Percentiles rank a stretch among this genome's conserved stretches.
Conservation (phyloP, 208 protist species). For the Trypanosomatidae sp. region DNA sequence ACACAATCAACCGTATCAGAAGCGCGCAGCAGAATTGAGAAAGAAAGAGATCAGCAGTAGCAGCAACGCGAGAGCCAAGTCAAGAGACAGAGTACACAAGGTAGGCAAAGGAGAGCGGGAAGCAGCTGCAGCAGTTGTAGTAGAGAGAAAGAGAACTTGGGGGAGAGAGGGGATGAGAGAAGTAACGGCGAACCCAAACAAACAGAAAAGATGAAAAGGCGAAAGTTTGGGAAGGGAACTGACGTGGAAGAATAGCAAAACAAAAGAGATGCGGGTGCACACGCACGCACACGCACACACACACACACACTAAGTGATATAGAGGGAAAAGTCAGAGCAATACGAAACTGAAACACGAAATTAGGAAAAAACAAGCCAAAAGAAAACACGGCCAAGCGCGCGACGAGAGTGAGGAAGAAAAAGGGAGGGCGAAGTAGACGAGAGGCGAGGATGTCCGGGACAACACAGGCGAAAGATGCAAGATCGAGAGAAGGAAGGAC, state of each 20-base stretch:
- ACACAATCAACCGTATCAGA: background rate
- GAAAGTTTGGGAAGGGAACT: background rate
- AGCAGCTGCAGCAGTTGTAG: background rate
- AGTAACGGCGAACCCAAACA: background rate
- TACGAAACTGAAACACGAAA: slow-evolving; percentile 4
- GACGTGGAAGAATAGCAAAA: background rate
- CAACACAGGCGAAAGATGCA: background rate
- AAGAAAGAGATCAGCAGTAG: background rate
- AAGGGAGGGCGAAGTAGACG: background rate
- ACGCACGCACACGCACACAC: background rate
- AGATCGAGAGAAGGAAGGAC: background rate
- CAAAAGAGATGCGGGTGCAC: background rate
- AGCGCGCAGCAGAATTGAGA: background rate
- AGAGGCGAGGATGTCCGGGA: background rate
- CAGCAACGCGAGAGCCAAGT: background rate
- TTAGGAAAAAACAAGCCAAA: background rate
- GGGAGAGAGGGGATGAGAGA: background rate
- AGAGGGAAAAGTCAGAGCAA: slow-evolving; percentile 6
- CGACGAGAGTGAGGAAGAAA: background rate
- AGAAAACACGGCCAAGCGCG: background rate
- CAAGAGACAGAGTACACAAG: slow-evolving; percentile 1
- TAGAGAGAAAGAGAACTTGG: background rate
- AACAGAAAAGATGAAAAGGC: background rate
- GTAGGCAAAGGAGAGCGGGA: background rate
- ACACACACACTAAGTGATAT: background rate